These are phyloP conservation scores for Talaromyces borbonicus DNA, from an alignment of 495 filamentous ascomycete species.

Conservation along the genomic window DNA sequence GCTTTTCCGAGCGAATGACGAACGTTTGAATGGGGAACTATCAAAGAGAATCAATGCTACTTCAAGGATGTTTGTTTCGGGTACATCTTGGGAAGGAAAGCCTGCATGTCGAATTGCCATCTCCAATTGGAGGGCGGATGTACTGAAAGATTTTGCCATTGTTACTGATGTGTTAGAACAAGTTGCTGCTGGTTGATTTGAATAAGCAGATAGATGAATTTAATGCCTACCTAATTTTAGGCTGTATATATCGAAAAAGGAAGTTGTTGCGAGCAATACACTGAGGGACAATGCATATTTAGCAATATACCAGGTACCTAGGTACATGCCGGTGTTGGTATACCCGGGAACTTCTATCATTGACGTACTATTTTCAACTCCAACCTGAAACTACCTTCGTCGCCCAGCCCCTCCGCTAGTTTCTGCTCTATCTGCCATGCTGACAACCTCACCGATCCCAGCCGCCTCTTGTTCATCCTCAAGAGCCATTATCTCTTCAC, in stretches of 20 bases:
- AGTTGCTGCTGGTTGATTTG: conserved; percentile 10
- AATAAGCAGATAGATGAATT: not conserved
- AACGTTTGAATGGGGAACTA: conserved; percentile 52
- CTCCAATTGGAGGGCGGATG: conserved; percentile 61
- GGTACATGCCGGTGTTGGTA: not conserved
- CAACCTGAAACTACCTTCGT: conserved; percentile 41
- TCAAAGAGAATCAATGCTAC: conserved; percentile 63
- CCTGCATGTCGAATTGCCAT: conserved; percentile 74
- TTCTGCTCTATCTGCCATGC: conserved; percentile 59
- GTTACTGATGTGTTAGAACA: conserved; percentile 27
- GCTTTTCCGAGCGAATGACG: conserved; percentile 67
- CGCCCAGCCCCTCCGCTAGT: conserved; percentile 47
- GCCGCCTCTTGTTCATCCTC: conserved; percentile 96
- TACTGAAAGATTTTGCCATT: conserved; percentile 25
- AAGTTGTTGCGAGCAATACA: not conserved
- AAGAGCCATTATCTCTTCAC: conserved; percentile 84
- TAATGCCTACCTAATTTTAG: too few species aligned
- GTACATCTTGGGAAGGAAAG: conserved; percentile 62
- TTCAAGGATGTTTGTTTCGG: conserved; percentile 71
- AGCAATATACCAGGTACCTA: not conserved
- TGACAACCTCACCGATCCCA: conserved; percentile 91
- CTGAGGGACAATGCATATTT: not conserved
- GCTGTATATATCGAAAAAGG: too few species aligned
- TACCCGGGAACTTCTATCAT: too few species aligned
- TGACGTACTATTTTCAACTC: too few species aligned